A percentile compares a stretch with the other conserved stretches of the same genome.
These are phyloP conservation scores for Schwanniomyces pseudopolymorphus DNA, from an alignment of 805 yeast species.

Conservation along the genomic window DNA sequence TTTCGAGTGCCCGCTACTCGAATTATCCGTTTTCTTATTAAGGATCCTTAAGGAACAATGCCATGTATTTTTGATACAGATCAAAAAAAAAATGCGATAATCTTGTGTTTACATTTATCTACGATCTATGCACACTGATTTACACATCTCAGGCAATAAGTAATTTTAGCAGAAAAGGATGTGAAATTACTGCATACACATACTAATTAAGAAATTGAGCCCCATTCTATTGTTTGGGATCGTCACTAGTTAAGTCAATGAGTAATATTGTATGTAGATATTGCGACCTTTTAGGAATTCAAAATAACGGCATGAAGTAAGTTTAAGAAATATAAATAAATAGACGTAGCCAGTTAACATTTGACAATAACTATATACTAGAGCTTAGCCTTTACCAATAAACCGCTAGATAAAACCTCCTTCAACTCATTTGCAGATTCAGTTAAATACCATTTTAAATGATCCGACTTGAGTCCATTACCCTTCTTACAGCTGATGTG, in stretches of 20 bases:
- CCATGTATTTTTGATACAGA: neutral
- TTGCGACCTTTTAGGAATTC: too few species aligned
- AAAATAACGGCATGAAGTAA: too few species aligned
- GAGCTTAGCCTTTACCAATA: constrained; percentile 40
- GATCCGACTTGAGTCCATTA: constrained; percentile 54
- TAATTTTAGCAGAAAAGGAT: neutral
- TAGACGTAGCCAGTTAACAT: neutral
- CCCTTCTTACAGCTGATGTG: constrained; percentile 76
- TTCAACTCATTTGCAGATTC: constrained; percentile 82
- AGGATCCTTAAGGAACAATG: neutral
- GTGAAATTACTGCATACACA: neutral
- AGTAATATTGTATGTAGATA: too few species aligned
- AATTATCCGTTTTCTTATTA: neutral
- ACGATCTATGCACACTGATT: neutral
- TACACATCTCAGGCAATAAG: neutral
- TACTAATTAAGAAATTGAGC: neutral
- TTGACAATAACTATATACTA: constrained; percentile 8
- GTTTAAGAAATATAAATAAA: too few species aligned
- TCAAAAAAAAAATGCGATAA: neutral
- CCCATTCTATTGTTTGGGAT: neutral
- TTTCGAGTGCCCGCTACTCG: neutral
- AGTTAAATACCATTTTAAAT: constrained; percentile 65
- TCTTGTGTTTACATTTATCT: neutral
- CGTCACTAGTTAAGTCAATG: neutral
- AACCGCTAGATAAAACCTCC: constrained; percentile 50